A percentile compares a stretch with the other conserved stretches of the same genome.
Evolutionary conservation across 352 stramenopile species (phyloP).

Genomic region (Globisporangium takayamanum): DNA sequence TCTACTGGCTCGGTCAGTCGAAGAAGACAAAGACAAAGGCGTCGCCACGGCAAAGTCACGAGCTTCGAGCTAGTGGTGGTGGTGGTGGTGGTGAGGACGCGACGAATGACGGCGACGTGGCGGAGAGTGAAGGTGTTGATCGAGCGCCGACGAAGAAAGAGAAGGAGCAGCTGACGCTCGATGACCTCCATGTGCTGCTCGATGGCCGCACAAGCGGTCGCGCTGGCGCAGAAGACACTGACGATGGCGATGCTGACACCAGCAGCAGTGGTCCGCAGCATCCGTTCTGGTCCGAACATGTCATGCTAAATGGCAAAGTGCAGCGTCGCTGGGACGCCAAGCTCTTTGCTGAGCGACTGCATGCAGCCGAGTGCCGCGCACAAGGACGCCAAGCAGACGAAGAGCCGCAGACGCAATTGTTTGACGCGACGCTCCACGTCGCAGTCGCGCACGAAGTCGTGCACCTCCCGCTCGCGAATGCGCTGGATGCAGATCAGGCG

Average conservation of each 20-base stretch:
- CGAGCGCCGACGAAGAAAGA: conserved; percentile 40
- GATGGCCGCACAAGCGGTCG: conserved; percentile 2
- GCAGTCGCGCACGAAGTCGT: conserved; percentile 10
- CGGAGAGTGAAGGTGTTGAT: conserved; percentile 9
- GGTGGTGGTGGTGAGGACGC: background rate
- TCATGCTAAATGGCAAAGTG: conserved; percentile 32
- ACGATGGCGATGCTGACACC: background rate
- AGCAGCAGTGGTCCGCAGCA: background rate
- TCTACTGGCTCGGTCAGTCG: conserved; percentile 52
- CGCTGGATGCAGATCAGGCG: conserved; percentile 1
- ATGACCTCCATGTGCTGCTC: conserved; percentile 38
- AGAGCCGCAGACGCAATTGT: conserved; percentile 18
- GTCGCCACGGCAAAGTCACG: background rate
- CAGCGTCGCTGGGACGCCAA: conserved; percentile 23
- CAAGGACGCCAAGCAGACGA: background rate
- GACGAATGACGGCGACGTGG: conserved; percentile 1
- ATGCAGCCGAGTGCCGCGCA: conserved; percentile 25
- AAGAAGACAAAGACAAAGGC: background rate
- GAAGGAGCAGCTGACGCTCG: conserved; percentile 51
- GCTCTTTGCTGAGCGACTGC: conserved; percentile 30
- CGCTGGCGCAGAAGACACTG: background rate
- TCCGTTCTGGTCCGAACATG: conserved; percentile 39
- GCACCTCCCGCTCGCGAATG: background rate
- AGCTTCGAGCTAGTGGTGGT: no score
- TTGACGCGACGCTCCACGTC: conserved; percentile 18